Evolutionary conservation across 129 eudicot genomes (phyloP).

Genomic region (Scalesia atractyloides): DNA sequence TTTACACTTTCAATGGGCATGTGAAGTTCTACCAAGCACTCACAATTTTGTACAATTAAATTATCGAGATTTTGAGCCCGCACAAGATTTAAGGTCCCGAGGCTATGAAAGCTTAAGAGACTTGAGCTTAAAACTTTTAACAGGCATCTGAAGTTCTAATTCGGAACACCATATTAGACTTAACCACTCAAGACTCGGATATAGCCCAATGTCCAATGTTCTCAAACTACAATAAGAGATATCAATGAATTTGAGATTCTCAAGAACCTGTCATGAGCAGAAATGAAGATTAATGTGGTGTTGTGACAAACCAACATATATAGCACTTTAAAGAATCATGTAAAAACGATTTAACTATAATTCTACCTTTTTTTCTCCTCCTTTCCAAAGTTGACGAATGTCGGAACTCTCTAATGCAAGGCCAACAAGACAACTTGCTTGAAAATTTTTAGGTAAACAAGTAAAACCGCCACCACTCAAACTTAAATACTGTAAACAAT

Average conservation of each 20-base stretch:
- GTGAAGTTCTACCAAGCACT: neutral
- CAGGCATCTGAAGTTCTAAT: neutral
- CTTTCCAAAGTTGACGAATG: neutral
- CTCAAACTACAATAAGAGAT: neutral
- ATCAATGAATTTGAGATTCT: neutral
- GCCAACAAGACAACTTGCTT: conserved; percentile 1
- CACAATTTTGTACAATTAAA: too few species aligned
- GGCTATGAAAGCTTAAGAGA: too few species aligned
- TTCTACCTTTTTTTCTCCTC: conserved; percentile 11
- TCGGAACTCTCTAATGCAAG: neutral
- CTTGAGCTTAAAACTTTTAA: too few species aligned
- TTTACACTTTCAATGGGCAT: neutral
- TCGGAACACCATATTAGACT: neutral
- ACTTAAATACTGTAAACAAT: neutral
- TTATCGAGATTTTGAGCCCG: neutral
- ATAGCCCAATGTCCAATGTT: neutral
- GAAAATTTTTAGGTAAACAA: neutral
- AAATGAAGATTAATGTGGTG: neutral
- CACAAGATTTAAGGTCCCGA: neutral
- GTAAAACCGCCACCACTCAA: neutral
- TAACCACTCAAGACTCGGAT: neutral
- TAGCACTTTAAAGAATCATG: neutral
- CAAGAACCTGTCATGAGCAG: neutral
- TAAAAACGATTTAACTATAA: neutral
- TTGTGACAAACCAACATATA: neutral